Evolutionary conservation across 2,329 filamentous ascomycete genomes (phyloP), one percentile per base, ranked within the genome.

Genomic region (Simplicillium sp.): DNA sequence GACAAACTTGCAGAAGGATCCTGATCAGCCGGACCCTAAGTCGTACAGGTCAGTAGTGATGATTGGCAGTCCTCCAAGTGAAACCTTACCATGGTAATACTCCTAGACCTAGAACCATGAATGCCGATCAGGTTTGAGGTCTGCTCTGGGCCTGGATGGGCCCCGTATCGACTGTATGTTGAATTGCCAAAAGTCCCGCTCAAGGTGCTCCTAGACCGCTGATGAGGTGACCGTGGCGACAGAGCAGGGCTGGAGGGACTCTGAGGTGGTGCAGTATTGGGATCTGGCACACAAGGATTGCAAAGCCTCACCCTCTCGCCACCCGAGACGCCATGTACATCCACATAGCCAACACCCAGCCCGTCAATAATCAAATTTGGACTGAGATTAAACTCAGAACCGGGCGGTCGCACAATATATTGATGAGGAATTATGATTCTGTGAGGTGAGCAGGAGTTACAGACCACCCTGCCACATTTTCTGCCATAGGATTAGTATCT

Each of bases 401-500:
- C 70, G 1, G 84, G 83, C 3, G 86, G 84, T 37, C 83, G 82
- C 18, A 96, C 88, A 48, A 97, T 95, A 58, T 87, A 97, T 56
- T 92, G 86, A 48, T 89, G 77, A 1, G 90, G 90, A 47, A 97
- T 96, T 3, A 86, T 94, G 56, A 97, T 97, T 46, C 88, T 79
- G 60, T 97, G 90, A 3, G 90, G 90, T 3, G 90, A 96, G 65
- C 90, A 97, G 15, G 79, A 72, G 43, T 82, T 80, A 61, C 90
- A 97, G 17, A 97, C 90, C 8, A 97, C 89, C 46, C 88, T 73
- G 36, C 90, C 90, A 57, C 90, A 97, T 75, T 95, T 96, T 50
- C 82, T 84, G 37, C 13, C 20, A 40, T 36, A 46, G 34, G 12
- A 41, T 20, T 37, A 36, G 34, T 28, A 37, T 25, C 9, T 25